A percentile compares a stretch with the other conserved stretches of the same genome.
Evolutionary conservation across 129 eudicot species (phyloP).

Genomic region (Tagetes erecta): DNA sequence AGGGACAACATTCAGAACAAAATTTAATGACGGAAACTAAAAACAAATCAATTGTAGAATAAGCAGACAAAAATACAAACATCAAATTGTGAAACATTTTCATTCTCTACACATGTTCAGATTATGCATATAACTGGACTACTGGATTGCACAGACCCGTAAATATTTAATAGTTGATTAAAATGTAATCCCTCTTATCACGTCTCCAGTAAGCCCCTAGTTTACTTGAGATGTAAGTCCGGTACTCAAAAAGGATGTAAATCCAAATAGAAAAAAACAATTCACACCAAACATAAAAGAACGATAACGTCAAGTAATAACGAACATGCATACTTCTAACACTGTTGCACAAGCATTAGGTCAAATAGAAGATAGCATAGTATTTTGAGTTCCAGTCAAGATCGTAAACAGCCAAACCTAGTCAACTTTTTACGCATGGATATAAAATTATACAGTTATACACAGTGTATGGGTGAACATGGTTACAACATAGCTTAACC

Average conservation of each 20-base stretch:
- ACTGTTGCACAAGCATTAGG: neutral
- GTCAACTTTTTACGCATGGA: slow-evolving; percentile 3
- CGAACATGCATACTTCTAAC: neutral
- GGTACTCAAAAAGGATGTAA: neutral
- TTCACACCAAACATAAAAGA: neutral
- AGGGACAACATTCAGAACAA: neutral
- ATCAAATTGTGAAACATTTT: slow-evolving; percentile 5
- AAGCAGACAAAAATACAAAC: slow-evolving; percentile 15
- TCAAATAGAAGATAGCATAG: slow-evolving; percentile 9
- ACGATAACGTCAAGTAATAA: neutral
- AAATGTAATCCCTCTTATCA: neutral
- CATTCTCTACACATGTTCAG: slow-evolving; percentile 6
- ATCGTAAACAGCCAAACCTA: neutral
- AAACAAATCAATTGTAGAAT: neutral
- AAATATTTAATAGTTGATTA: neutral
- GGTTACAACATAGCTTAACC: slow-evolving; percentile 11
- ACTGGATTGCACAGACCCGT: neutral
- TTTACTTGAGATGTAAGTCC: neutral
- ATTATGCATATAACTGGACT: neutral
- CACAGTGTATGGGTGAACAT: neutral
- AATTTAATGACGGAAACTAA: neutral
- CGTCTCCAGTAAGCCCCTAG: slow-evolving; percentile 8
- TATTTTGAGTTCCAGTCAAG: neutral
- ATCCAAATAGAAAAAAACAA: neutral
- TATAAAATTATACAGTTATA: neutral